Evolutionary conservation across 129 eudicot genomes (phyloP).

Genomic region (Pseudognaphalium luteoalbum): DNA sequence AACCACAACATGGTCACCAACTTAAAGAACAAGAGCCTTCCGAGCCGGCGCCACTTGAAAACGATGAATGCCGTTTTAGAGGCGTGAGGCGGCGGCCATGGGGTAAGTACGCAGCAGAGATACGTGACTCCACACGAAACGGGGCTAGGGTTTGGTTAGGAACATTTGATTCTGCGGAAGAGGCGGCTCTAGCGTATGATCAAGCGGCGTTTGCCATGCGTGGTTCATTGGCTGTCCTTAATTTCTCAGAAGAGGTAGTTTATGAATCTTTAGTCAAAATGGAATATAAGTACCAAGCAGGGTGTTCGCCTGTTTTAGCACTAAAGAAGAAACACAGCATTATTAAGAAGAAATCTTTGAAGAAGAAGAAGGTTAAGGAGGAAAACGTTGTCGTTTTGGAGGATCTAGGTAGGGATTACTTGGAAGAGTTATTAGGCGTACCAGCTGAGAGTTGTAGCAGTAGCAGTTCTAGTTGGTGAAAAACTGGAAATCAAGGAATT

Average conservation of each 20-base stretch:
- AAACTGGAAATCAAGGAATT: no score
- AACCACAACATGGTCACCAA: not conserved
- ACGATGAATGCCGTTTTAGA: conserved; percentile 20
- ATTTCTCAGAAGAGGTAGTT: conserved; percentile 33
- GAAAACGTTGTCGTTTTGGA: conserved; percentile 39
- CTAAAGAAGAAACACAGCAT: conserved; percentile 35
- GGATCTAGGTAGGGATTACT: conserved; percentile 43
- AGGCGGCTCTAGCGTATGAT: conserved; percentile 47
- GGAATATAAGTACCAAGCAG: conserved; percentile 35
- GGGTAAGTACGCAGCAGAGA: conserved; percentile 50
- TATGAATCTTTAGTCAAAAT: conserved; percentile 37
- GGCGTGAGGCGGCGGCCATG: conserved; percentile 48
- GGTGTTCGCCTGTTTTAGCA: conserved; percentile 45
- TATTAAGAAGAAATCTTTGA: conserved; percentile 30
- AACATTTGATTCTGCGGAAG: conserved; percentile 47
- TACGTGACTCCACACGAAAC: conserved; percentile 44
- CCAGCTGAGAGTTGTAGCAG: conserved; percentile 27
- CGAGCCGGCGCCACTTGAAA: not conserved
- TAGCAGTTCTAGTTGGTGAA: not conserved
- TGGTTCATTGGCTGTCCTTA: conserved; percentile 32
- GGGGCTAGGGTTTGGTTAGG: conserved; percentile 47
- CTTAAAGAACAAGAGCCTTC: not conserved
- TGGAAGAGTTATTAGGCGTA: conserved; percentile 40
- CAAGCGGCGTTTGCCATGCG: conserved; percentile 43
- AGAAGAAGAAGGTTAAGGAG: conserved; percentile 17